Base-by-base conservation (phyloP, 768 basidiomycete genomes). In the Boletus rex-veris region DNA sequence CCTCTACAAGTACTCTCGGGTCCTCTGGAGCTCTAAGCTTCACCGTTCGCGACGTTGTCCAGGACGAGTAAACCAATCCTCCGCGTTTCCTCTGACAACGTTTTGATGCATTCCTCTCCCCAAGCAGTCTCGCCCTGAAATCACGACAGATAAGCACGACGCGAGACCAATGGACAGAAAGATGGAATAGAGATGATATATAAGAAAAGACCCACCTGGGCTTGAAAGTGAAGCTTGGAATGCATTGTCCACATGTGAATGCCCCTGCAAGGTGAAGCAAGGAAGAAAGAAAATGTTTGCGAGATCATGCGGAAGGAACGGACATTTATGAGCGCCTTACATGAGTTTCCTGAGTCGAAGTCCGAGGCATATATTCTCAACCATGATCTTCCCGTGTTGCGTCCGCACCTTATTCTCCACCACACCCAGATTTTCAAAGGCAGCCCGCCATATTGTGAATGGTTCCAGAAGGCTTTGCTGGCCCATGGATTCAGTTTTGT, bases 171-270 rank as follows among this genome's bases (percentile, higher is more conserved):
- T 28, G 28, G 7, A 14, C 12, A 35, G 31, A 33, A 33, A 33
- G 31, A 4, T 12, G 31, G 2, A 33, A 12, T 9, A 35, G 1
- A 11, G 33, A 1, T 33, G 26, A 28, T 28, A 28, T 8, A 28
- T 28, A 28, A 28, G 12, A 7, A 40, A 15, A 1, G 16, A 45
- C 62, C 15, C 9, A 64, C 62, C 28, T 55, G 50, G 16, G 58
- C 15, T 37, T 61, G 50, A 30, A 60, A 53, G 31, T 50, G 38
- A 1, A 63, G 7, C 35, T 42, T 61, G 0, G 62, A 64, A 9
- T 54, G 50, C 44, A 63, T 60, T 4, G 62, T 57, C 62, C 62
- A 64, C 35, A 53, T 58, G 35, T 64, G 58, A 21, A 57, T 28
- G 3, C 38, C 45, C 33, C 62, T 63, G 36, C 1, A 19, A 18